Base-by-base conservation (phyloP, 2,329 filamentous ascomycete species). In the Myriosclerotinia curreyana region DNA sequence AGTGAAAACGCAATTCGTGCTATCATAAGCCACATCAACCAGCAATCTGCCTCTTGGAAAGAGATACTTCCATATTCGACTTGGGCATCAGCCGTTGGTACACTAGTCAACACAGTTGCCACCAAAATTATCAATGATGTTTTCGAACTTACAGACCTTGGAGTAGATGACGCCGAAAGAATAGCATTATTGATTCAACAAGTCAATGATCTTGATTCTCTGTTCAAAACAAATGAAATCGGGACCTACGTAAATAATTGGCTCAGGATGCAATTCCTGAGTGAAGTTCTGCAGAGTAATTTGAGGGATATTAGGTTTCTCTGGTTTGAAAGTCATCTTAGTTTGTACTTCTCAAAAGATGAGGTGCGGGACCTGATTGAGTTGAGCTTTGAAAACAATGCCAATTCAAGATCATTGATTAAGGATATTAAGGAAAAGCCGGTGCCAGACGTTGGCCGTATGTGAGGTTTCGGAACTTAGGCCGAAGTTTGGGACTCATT, bases 291-390 rank as follows among this genome's bases (percentile, higher is more conserved):
- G 68, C 86, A 89, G 76, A 87, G 85, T 69, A 87, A 88, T 70
- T 77, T 88, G 61, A 82, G 82, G 67, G 86, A 88, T 67, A 82
- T 89, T 64, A 80, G 79, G 64, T 87, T 79, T 67, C 74, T 89
- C 46, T 89, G 86, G 86, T 80, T 83, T 70, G 85, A 89, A 67
- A 86, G 85, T 74, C 85, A 88, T 73, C 76, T 89, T 50, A 86
- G 85, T 67, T 73, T 87, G 46, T 86, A 87, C 73, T 88, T 88
- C 69, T 79, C 82, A 0, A 79, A 77, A 9, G 80, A 81, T 5
- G 86, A 88, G 76, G 83, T 88, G 17, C 75, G 87, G 42, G 85
- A 89, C 66, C 73, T 89, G 69, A 83, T 88, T 53, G 78, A 81
- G 59, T 78, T 85, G 25, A 88, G 85, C 73, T 89, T 89, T 70